Evolutionary conservation across 2,329 filamentous ascomycete genomes (phyloP).

Genomic region (Penicillium italicum): DNA sequence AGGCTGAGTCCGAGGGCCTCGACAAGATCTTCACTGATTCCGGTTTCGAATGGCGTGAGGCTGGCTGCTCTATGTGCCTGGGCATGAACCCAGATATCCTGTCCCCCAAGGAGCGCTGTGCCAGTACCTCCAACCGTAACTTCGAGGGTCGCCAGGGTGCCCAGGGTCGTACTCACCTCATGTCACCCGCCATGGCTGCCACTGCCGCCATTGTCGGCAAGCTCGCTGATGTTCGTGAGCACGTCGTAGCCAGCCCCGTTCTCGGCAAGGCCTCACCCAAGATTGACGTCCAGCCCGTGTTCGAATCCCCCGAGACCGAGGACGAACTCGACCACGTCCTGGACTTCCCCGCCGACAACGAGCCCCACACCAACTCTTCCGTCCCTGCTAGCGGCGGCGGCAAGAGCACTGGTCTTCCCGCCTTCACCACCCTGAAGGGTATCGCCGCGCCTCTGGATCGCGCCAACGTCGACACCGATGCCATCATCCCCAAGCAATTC

Average conservation of each 20-base stretch:
- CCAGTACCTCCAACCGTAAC: slow-evolving; percentile 93
- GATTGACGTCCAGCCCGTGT: slow-evolving; percentile 57
- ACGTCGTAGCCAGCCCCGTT: slow-evolving; percentile 53
- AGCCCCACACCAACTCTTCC: slow-evolving; percentile 60
- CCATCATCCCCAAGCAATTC: slow-evolving; percentile 99
- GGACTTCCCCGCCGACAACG: slow-evolving; percentile 61
- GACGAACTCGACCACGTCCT: slow-evolving; percentile 62
- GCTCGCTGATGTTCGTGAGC: slow-evolving; percentile 83
- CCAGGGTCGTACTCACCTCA: slow-evolving; percentile 83
- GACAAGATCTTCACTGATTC: slow-evolving; percentile 89
- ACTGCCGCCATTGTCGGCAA: slow-evolving; percentile 86
- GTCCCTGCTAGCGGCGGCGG: slow-evolving; percentile 32
- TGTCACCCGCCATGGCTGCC: slow-evolving; percentile 96
- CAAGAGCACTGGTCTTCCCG: slow-evolving; percentile 65
- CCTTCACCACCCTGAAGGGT: slow-evolving; percentile 79
- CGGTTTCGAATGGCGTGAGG: slow-evolving; percentile 97
- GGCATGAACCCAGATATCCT: slow-evolving; percentile 99
- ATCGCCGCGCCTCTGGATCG: slow-evolving; percentile 83
- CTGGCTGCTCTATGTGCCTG: slow-evolving; percentile 97
- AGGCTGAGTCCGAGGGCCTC: slow-evolving; percentile 86
- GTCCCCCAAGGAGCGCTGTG: slow-evolving; percentile 85
- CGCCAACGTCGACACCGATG: slow-evolving; percentile 95
- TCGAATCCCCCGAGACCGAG: slow-evolving; percentile 58
- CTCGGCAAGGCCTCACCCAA: slow-evolving; percentile 52
- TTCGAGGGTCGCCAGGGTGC: slow-evolving; percentile 96